These are phyloP conservation scores for Pichiaceae sp. DNA, from an alignment of 1,139 yeast species.

Conservation along the genomic window DNA sequence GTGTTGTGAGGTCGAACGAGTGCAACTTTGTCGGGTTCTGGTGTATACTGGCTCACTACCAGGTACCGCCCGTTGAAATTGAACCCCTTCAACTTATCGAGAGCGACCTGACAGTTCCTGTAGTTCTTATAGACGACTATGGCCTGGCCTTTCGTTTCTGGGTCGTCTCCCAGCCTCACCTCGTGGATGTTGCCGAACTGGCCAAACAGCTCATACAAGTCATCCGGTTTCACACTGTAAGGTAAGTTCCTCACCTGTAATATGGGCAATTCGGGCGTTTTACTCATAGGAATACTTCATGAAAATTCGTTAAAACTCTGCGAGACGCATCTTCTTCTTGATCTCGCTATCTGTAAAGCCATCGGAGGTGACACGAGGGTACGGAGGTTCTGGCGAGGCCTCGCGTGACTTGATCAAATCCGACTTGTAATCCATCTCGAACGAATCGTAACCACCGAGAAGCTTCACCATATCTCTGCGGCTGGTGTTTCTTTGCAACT, in stretches of 20 bases:
- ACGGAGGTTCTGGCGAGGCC: constrained; percentile 53
- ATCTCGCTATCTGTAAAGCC: constrained; percentile 53
- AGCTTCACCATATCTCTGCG: constrained; percentile 29
- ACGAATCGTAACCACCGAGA: constrained; percentile 69
- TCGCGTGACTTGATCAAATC: constrained; percentile 59
- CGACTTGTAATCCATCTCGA: constrained; percentile 21
- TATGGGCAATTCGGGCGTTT: constrained; percentile 34
- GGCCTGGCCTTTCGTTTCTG: constrained; percentile 45
- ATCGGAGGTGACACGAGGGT: constrained; percentile 30
- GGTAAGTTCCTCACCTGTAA: constrained; percentile 54
- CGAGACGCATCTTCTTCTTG: constrained; percentile 63
- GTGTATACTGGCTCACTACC: constrained; percentile 9
- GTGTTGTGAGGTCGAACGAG: background rate
- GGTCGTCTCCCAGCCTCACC: constrained; percentile 40
- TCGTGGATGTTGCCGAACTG: constrained; percentile 51
- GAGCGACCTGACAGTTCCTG: constrained; percentile 41
- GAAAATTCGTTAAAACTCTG: constrained; percentile 43
- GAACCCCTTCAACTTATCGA: constrained; percentile 49
- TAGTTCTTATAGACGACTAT: constrained; percentile 46
- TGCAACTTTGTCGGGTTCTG: background rate
- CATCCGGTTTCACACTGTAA: constrained; percentile 37
- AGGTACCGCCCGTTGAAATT: constrained; percentile 54
- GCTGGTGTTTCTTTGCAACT: constrained; percentile 3
- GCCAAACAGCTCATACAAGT: constrained; percentile 47
- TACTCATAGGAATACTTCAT: constrained; percentile 5